A percentile compares a stretch with the other conserved stretches of the same genome.
These are phyloP conservation scores for Gracilariopsis chorda DNA, from an alignment of 23 red algal species.

Conservation along the genomic window DNA sequence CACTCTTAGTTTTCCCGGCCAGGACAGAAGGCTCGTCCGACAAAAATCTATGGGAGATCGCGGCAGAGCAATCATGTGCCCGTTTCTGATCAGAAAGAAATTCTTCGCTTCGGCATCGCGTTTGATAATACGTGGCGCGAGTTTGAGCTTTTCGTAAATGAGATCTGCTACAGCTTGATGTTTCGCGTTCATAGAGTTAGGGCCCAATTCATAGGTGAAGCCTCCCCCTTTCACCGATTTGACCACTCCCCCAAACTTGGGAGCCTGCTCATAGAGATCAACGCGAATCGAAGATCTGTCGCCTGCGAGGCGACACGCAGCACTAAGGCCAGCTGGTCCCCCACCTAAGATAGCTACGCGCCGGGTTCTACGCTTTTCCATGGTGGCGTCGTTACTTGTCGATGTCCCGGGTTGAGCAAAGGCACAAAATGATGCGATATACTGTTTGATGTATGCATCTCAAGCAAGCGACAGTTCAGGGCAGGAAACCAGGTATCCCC, in stretches of 20 bases:
- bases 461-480: no score
- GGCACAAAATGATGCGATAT: no score
- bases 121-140: constrained; percentile 2
- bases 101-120: constrained; percentile 25
- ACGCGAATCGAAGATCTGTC: not conserved
- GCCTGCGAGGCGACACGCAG: constrained; percentile 26
- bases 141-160: constrained; percentile 41
- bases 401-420: no score
- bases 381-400: no score
- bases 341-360: constrained; percentile 71
- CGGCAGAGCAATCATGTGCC: constrained; percentile 57
- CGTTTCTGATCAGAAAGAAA: constrained; percentile 35
- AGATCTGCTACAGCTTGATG: constrained; percentile 59
- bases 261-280: constrained; percentile 58
- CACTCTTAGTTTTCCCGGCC: constrained; percentile 37
- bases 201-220: constrained; percentile 59
- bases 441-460: no score
- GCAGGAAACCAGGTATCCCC: no score
- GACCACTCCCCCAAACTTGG: constrained; percentile 51
- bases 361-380: constrained; percentile 6
- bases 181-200: constrained; percentile 69
- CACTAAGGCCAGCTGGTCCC: constrained; percentile 54
- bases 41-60: constrained; percentile 26
- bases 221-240: constrained; percentile 10
- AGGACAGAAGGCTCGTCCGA: constrained; percentile 8